phyloP scores from a whole-genome alignment of 1,284 basidiomycete genomes.

The Ceratobasidium papillatum region DNA sequence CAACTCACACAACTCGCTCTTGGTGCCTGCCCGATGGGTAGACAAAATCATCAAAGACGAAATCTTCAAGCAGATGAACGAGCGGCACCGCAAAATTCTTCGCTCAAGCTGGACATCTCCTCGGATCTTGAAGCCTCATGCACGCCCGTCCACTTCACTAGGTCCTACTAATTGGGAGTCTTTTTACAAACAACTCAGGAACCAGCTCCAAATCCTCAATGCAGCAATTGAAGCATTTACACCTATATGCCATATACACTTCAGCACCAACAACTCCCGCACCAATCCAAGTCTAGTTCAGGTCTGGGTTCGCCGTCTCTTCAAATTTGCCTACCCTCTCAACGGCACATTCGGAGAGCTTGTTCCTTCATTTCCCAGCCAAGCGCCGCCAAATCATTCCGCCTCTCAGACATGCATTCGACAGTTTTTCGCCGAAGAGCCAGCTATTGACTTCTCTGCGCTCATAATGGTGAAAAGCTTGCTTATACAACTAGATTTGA shows the following conservation, averaged over 20 bases:
- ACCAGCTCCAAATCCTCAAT: background rate
- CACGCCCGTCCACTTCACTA: background rate
- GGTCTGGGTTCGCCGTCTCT: constrained; percentile 6
- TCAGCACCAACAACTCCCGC: background rate
- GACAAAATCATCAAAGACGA: constrained; percentile 12
- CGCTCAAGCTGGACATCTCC: background rate
- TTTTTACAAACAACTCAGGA: background rate
- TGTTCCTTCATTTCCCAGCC: background rate
- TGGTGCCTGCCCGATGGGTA: constrained; percentile 9
- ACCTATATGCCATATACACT: background rate
- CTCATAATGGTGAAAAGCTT: background rate
- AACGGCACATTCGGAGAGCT: constrained; percentile 3
- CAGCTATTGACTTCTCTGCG: background rate
- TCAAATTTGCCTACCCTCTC: background rate
- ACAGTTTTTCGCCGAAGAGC: background rate
- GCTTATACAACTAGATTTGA: background rate
- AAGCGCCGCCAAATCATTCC: background rate
- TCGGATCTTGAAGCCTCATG: background rate
- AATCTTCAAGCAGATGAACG: background rate
- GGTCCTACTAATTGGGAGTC: background rate
- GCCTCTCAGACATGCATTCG: background rate
- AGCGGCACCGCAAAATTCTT: background rate
- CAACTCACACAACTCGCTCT: background rate
- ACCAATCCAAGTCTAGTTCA: background rate
- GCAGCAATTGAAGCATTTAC: background rate